Conservation (phyloP, 2,329 filamentous ascomycete genomes). For the Zymoseptoria tritici region DNA sequence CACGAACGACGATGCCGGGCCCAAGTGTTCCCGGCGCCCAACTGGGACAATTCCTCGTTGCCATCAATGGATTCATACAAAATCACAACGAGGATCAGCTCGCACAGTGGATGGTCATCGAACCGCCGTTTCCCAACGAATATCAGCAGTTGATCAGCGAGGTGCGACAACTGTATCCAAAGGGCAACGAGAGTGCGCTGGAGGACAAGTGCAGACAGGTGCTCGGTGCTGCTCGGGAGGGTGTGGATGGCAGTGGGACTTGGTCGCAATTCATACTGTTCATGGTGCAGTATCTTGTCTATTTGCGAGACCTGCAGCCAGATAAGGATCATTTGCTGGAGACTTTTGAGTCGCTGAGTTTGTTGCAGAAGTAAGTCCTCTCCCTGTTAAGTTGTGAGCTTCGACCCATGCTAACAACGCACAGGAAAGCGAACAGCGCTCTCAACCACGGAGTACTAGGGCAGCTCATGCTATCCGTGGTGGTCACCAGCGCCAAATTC, state of each 20-base stretch:
- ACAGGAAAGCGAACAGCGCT: slow-evolving; percentile 66
- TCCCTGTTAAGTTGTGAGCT: slow-evolving; percentile 40
- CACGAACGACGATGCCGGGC: background rate
- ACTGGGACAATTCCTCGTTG: slow-evolving; percentile 59
- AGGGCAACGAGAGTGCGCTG: slow-evolving; percentile 44
- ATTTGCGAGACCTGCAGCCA: slow-evolving; percentile 73
- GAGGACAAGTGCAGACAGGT: slow-evolving; percentile 56
- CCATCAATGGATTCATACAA: slow-evolving; percentile 56
- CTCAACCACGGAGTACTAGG: slow-evolving; percentile 74
- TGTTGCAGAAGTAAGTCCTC: slow-evolving; percentile 53
- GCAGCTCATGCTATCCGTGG: slow-evolving; percentile 72
- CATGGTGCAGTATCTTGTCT: slow-evolving; percentile 71
- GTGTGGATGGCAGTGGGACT: slow-evolving; percentile 55
- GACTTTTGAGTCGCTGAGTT: slow-evolving; percentile 67
- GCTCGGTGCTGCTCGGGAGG: slow-evolving; percentile 58
- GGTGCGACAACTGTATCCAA: slow-evolving; percentile 54
- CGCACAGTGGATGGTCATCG: slow-evolving; percentile 64
- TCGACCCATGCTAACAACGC: background rate
- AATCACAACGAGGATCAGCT: slow-evolving; percentile 58
- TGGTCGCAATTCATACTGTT: slow-evolving; percentile 76
- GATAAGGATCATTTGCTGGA: slow-evolving; percentile 66
- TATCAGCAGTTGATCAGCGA: slow-evolving; percentile 64
- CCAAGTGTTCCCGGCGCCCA: slow-evolving; percentile 43
- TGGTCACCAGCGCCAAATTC: slow-evolving; percentile 72
- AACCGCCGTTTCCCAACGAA: slow-evolving; percentile 59